Percentiles rank a stretch among this genome's conserved stretches.
Conservation (phyloP, 768 basidiomycete genomes). For the Thelephora ganbajun region DNA sequence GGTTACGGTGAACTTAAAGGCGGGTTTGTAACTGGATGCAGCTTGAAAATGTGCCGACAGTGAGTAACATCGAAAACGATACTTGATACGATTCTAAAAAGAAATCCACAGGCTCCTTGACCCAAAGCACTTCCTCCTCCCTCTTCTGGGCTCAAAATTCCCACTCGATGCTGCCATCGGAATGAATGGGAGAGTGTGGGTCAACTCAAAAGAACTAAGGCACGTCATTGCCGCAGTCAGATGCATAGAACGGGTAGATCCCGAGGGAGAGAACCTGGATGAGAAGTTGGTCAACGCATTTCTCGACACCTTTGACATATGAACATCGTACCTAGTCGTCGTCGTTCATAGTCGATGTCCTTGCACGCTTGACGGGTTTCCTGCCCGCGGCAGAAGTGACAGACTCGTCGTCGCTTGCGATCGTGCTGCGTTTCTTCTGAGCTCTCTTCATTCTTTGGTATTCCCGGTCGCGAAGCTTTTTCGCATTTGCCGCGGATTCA, state of each 20-base stretch:
- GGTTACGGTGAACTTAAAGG: conserved; percentile 91
- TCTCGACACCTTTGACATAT: conserved; percentile 31
- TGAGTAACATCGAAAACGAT: conserved; percentile 24
- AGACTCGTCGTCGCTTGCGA: conserved; percentile 67
- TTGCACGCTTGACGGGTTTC: conserved; percentile 55
- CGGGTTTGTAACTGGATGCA: conserved; percentile 72
- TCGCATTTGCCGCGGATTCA: conserved; percentile 55
- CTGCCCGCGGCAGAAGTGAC: conserved; percentile 26
- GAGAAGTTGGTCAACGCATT: conserved; percentile 38
- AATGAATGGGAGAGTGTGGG: conserved; percentile 86
- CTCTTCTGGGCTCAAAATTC: conserved; percentile 65
- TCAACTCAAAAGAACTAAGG: conserved; percentile 57
- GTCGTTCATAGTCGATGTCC: conserved; percentile 54
- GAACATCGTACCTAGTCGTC: conserved; percentile 2
- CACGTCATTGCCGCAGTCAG: conserved; percentile 65
- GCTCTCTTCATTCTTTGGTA: conserved; percentile 73
- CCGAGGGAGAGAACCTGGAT: conserved; percentile 53
- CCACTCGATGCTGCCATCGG: conserved; percentile 85
- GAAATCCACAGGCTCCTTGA: conserved; percentile 53
- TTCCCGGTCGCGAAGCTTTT: conserved; percentile 67
- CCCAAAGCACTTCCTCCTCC: conserved; percentile 70
- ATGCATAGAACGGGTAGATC: conserved; percentile 73
- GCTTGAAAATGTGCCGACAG: conserved; percentile 78
- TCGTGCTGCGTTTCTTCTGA: conserved; percentile 43
- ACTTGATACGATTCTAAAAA: conserved; percentile 4